Conservation (phyloP, 2,329 filamentous ascomycete species). For the Pyricularia sp. region DNA sequence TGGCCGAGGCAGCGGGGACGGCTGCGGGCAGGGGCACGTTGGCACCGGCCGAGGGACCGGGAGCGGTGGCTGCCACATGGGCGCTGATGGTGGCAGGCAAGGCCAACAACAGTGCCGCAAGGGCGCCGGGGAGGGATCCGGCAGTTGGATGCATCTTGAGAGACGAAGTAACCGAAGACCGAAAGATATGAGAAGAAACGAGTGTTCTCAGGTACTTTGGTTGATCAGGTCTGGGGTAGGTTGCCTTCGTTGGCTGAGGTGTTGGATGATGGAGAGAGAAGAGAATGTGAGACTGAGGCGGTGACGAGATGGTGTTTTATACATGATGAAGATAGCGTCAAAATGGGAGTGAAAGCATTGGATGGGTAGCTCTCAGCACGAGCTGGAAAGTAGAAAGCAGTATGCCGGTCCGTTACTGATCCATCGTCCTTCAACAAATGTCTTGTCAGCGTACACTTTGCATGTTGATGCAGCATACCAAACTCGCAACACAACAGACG, state of each 20-base stretch:
- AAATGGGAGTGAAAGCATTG: not conserved
- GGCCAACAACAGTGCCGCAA: not conserved
- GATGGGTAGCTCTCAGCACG: not conserved
- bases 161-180: not conserved
- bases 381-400: not conserved
- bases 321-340: not conserved
- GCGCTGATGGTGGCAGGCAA: not conserved
- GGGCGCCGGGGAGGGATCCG: not conserved
- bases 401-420: not conserved
- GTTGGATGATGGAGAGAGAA: not conserved
- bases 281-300: not conserved
- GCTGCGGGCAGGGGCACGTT: no score
- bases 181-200: not conserved
- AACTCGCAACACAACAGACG: not conserved
- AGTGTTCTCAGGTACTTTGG: not conserved
- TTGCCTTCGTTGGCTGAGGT: not conserved
- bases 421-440: not conserved
- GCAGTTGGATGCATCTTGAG: not conserved
- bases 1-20: not conserved
- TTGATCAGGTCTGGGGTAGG: not conserved
- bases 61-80: not conserved
- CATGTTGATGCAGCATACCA: not conserved
- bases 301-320: not conserved
- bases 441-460: not conserved
- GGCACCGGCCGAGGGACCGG: not conserved